Evolutionary conservation across 352 stramenopile species (phyloP), one percentile per base, ranked within the genome.

Genomic region (Phytophthora ramorum): DNA sequence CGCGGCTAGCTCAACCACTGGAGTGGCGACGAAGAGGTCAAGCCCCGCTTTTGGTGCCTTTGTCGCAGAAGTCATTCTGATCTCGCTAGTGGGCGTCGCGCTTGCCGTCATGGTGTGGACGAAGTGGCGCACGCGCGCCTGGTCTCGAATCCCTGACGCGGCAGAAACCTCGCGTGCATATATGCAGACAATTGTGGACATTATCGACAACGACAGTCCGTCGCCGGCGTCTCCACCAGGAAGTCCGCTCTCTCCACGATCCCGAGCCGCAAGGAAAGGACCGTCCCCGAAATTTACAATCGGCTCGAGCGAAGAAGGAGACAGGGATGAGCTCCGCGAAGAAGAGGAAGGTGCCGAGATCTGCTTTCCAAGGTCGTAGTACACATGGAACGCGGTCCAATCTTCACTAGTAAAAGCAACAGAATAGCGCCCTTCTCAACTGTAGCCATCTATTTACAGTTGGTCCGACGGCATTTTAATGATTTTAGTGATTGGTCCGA

Each of bases 21-120:
- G 20, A 1, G 48, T 19, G 7, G 59, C 28, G 9, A 63, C 48
- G 8, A 63, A 56, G 5, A 54, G 66, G 46, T 69, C 64, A n/a
- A 78, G 53, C 17, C 52, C 56, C 13, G 47, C 51, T 16, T 58
- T 66, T 14, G 65, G 61, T 16, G 62, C 65, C 14, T 91, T 90
- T 43, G 78, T 91, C n/a, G 75, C 57, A 0, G 71, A 90, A 66
- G 61, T 87, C 47, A 50, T 88, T 16, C 47, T 82, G 24, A 71
- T 91, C 34, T 85, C 79, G 40, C 46, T 90, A 2, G 65, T 90
- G 3, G 81, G 85, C 7, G 19, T 93, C n/a, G 60, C 83, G 20
- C 63, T 90, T 13, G 58, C 76, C n/a, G 75, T 79, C 20, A 71
- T 89, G 13, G 58, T 77, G 0, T 82, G 74, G 74, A 75, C 67